These are phyloP conservation scores for Globisporangium megalacanthum DNA, from an alignment of 352 stramenopile species.

Conservation along the genomic window DNA sequence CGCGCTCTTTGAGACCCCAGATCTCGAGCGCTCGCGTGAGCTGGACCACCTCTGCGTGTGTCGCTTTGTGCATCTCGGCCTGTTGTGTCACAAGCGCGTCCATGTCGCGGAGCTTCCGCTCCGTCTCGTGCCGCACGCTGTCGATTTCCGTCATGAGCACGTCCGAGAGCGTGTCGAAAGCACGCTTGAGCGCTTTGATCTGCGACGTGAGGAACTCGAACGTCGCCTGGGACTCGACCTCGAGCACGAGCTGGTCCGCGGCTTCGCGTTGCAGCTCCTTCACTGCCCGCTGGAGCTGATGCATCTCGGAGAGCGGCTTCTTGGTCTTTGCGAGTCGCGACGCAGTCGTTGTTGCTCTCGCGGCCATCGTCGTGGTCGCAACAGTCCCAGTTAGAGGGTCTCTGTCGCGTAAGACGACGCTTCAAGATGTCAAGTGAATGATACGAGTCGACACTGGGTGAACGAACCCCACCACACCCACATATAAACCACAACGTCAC, in stretches of 20 bases:
- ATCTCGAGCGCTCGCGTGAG: conserved; percentile 75
- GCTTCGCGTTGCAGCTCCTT: conserved; percentile 73
- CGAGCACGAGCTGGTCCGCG: conserved; percentile 63
- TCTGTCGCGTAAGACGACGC: not conserved
- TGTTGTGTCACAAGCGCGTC: conserved; percentile 55
- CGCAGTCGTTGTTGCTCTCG: conserved; percentile 48
- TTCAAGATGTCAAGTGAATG: too few relatives aligned
- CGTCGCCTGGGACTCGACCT: conserved; percentile 77
- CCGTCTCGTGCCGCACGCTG: conserved; percentile 57
- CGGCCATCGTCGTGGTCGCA: conserved; percentile 23
- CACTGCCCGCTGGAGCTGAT: conserved; percentile 72
- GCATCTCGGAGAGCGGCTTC: conserved; percentile 76
- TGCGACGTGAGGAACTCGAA: conserved; percentile 82
- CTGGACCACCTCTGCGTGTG: conserved; percentile 61
- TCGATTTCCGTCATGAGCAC: conserved; percentile 75
- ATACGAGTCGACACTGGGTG: too few relatives aligned
- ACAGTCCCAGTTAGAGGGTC: too few relatives aligned
- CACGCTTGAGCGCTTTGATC: conserved; percentile 61
- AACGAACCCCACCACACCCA: too few relatives aligned
- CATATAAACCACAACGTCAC: too few relatives aligned
- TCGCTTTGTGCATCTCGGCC: conserved; percentile 50
- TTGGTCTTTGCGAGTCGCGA: conserved; percentile 68
- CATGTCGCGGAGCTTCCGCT: conserved; percentile 50
- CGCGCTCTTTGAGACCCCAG: conserved; percentile 74
- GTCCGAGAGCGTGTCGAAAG: conserved; percentile 78